Evolutionary conservation across 192 early-diverging fungal genomes (phyloP), one percentile per base, ranked within the genome.

Genomic region (Gryganskiella cystojenkinii): DNA sequence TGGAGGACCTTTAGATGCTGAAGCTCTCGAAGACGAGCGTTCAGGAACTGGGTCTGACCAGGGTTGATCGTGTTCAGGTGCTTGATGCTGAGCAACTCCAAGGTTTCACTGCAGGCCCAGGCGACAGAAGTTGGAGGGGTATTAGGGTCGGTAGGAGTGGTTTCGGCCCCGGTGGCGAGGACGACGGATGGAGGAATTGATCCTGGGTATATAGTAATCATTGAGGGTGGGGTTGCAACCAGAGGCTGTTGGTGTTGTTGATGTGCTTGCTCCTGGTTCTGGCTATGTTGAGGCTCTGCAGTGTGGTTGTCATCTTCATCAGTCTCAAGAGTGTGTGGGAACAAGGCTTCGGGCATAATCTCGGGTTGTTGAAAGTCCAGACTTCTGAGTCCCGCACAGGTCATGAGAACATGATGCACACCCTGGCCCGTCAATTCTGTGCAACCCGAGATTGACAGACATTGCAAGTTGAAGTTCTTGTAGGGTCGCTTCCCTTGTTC

Each of bases 281-380:
- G 40, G 68, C 17, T 0, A 51, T 22, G n/a, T 58, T 35, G 3
- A 37, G 62, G 9, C 10, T 53, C 49, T 52, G 30, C 22, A 22
- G 14, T n/a, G 19, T 53, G 24, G 7, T 75, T 44, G 2, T 52
- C 56, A 8, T 58, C 55, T 5, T 78, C 65, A 22, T 64, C 67
- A 3, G 59, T 57, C 40, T 78, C 65, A 9, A 78, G 61, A 13
- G 55, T 44, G 10, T 64, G 74, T 14, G 74, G 74, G 31, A 78
- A 78, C 37, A 78, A 58, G 33, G 60, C 63, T 50, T 78, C 66
- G 8, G 74, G 74, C 53, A 64, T 49, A 49, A 78, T 67, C 67
- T 78, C 74, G 37, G 74, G 74, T 22, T 78, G 74, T 24, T 78
- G 74, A 27, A 64, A 57, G 10, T 67, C 74, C n/a, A 78, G 33